Evolutionary conservation across 345 rosid genomes (phyloP).

Genomic region (Excoecaria cochinchinensis): DNA sequence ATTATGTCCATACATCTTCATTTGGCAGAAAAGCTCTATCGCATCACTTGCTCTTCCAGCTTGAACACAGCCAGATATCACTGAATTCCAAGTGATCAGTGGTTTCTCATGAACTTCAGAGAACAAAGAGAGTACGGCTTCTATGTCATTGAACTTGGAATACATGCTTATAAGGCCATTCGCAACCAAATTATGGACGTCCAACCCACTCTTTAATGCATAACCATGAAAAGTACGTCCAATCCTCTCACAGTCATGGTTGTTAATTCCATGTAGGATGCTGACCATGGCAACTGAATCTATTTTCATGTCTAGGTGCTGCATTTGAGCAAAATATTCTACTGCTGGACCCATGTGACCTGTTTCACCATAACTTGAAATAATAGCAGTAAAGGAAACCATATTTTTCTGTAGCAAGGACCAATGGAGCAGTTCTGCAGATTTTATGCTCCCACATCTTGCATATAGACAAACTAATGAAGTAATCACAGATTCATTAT

Average conservation of each 20-base stretch:
- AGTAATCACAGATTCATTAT: slow-evolving; percentile 46
- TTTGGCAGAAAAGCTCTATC: slow-evolving; percentile 48
- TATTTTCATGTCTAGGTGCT: slow-evolving; percentile 42
- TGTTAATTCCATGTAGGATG: slow-evolving; percentile 59
- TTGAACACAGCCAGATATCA: slow-evolving; percentile 74
- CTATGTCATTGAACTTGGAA: slow-evolving; percentile 46
- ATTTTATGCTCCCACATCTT: slow-evolving; percentile 40
- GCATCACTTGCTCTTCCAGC: slow-evolving; percentile 59
- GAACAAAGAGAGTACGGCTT: slow-evolving; percentile 53
- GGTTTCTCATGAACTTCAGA: slow-evolving; percentile 46
- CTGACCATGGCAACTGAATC: slow-evolving; percentile 78
- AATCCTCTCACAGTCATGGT: slow-evolving; percentile 30
- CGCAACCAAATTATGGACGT: slow-evolving; percentile 41
- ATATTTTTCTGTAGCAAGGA: slow-evolving; percentile 44
- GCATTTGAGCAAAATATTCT: slow-evolving; percentile 47
- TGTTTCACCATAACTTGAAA: slow-evolving; percentile 58
- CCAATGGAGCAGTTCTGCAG: slow-evolving; percentile 51
- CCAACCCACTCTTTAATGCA: slow-evolving; percentile 57
- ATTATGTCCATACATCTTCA: slow-evolving; percentile 45
- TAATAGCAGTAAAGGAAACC: slow-evolving; percentile 65
- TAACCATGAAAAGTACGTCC: slow-evolving; percentile 67
- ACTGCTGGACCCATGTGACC: slow-evolving; percentile 45
- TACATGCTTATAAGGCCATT: slow-evolving; percentile 84
- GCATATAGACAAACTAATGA: slow-evolving; percentile 71
- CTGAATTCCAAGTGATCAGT: slow-evolving; percentile 74